These are phyloP conservation scores for Phytophthora cryptogea DNA, from an alignment of 352 stramenopile genomes.

Conservation along the genomic window DNA sequence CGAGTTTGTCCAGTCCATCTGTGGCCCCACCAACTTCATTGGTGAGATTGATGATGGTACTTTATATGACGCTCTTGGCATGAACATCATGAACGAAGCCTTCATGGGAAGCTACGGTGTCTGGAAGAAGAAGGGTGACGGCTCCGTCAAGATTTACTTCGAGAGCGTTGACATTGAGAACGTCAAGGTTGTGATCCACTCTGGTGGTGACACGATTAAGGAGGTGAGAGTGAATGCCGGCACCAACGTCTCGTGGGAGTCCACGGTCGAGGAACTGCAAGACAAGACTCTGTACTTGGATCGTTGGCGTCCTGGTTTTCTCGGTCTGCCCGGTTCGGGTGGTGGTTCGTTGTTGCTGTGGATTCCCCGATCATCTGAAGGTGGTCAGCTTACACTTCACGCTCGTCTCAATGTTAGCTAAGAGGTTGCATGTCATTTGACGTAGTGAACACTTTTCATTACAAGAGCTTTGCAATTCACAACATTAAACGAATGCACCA, in stretches of 20 bases:
- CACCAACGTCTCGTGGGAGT: slow-evolving; percentile 24
- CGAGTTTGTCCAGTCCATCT: slow-evolving; percentile 63
- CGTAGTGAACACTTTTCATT: slow-evolving; percentile 27
- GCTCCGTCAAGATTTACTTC: slow-evolving; percentile 28
- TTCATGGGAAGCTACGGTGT: slow-evolving; percentile 47
- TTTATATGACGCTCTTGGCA: slow-evolving; percentile 43
- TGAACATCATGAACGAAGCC: slow-evolving; percentile 42
- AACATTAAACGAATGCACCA: slow-evolving; percentile 35
- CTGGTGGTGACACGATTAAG: slow-evolving; percentile 28
- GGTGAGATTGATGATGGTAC: slow-evolving; percentile 57
- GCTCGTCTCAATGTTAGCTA: slow-evolving; percentile 37
- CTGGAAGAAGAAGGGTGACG: slow-evolving; percentile 48
- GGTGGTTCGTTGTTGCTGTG: slow-evolving; percentile 32
- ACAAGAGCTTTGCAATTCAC: slow-evolving; percentile 17
- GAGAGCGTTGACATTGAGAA: slow-evolving; percentile 29
- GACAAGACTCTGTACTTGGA: slow-evolving; percentile 43
- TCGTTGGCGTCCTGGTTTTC: slow-evolving; percentile 25
- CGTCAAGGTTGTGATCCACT: slow-evolving; percentile 34
- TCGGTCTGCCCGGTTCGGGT: slow-evolving; percentile 22
- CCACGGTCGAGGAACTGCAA: slow-evolving; percentile 21
- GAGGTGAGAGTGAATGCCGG: slow-evolving; percentile 24
- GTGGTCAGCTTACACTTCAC: slow-evolving; percentile 32
- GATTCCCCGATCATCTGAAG: slow-evolving; percentile 31
- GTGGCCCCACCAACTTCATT: slow-evolving; percentile 46
- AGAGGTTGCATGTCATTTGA: slow-evolving; percentile 26